Conservation (phyloP, 352 stramenopile species). For the Phytophthora constricta region DNA sequence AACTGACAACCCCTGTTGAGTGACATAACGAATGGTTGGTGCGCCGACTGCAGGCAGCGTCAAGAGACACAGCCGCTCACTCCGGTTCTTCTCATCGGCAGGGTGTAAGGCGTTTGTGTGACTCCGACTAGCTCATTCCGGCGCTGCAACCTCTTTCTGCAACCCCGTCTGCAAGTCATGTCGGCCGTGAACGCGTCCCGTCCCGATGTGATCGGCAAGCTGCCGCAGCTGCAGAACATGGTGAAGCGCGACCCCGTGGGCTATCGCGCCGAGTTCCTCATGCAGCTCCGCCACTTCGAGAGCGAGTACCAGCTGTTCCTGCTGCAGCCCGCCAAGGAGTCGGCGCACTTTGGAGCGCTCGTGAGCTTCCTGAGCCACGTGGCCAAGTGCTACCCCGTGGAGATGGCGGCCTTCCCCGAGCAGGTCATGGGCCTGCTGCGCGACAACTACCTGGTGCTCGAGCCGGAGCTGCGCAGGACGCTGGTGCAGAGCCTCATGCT, state of each 20-base stretch:
- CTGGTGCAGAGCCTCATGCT: constrained; percentile 96
- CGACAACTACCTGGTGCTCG: constrained; percentile 89
- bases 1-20: no score
- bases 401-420: constrained; percentile 87
- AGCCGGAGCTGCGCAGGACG: constrained; percentile 93
- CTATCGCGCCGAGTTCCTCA: constrained; percentile 98
- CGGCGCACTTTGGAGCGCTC: constrained; percentile 94
- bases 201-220: constrained; percentile 89
- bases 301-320: constrained; percentile 96
- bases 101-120: constrained; percentile 2
- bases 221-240: constrained; percentile 98
- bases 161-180: constrained; percentile 37
- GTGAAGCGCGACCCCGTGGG: constrained; percentile 97
- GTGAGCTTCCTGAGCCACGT: constrained; percentile 97
- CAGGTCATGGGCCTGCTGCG: constrained; percentile 94
- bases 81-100: background rate
- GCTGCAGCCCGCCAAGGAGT: constrained; percentile 92
- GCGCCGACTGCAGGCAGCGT: no score
- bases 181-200: constrained; percentile 76
- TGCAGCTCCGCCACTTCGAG: constrained; percentile 96
- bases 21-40: no score
- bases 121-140: background rate
- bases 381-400: constrained; percentile 88
- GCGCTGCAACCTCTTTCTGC: background rate
- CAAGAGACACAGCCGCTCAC: background rate